A percentile compares a stretch with the other conserved stretches of the same genome.
Conservation (phyloP, 169 alveolate species). For the Theileria equi region DNA sequence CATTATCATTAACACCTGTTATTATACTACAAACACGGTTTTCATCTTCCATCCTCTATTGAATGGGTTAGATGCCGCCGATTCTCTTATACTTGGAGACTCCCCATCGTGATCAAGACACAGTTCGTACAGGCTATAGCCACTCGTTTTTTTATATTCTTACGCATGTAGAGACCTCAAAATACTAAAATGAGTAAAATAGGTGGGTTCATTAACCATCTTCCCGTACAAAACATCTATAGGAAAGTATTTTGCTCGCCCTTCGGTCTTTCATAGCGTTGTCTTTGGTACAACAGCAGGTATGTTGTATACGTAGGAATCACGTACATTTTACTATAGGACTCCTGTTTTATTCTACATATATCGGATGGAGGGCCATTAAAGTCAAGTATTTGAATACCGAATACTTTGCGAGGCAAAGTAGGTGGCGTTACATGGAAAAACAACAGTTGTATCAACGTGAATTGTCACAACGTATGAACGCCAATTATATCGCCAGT, state of each 20-base stretch:
- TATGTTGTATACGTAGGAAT: neutral
- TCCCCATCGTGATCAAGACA: slow-evolving; percentile 4
- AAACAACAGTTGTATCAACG: slow-evolving; percentile 64
- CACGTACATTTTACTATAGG: slow-evolving; percentile 12
- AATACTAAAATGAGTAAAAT: neutral
- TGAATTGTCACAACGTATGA: slow-evolving; percentile 61
- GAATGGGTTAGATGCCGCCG: neutral
- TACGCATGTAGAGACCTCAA: neutral
- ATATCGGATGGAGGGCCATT: slow-evolving; percentile 55
- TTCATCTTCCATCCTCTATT: slow-evolving; percentile 6
- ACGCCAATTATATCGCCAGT: slow-evolving; percentile 51
- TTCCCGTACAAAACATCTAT: neutral
- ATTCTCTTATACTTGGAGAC: neutral
- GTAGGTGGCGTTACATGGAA: slow-evolving; percentile 69
- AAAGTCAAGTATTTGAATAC: slow-evolving; percentile 49
- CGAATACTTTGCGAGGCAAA: slow-evolving; percentile 59
- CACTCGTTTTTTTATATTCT: too few species aligned
- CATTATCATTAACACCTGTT: slow-evolving; percentile 9
- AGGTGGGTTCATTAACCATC: neutral
- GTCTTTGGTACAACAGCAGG: slow-evolving; percentile 55
- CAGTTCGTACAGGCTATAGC: neutral
- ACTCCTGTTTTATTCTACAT: slow-evolving; percentile 37
- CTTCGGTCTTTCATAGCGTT: slow-evolving; percentile 59
- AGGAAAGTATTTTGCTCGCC: slow-evolving; percentile 9
- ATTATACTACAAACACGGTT: slow-evolving; percentile 9